Conservation (phyloP, 2,329 filamentous ascomycete species). For the Hypoxylon sp. region DNA sequence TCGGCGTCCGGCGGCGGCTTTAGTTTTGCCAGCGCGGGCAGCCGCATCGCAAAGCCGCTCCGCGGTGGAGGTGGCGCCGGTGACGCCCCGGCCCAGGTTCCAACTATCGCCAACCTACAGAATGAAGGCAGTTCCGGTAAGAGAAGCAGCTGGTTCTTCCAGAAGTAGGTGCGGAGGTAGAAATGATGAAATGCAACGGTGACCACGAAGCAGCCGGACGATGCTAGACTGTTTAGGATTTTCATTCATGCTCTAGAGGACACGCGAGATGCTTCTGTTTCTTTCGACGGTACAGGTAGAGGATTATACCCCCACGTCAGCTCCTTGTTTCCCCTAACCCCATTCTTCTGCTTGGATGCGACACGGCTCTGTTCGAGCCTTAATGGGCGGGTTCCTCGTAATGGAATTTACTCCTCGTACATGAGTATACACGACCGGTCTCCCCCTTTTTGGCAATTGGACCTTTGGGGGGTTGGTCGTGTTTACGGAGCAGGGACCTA, state of each 20-base stretch:
- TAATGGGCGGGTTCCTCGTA: constrained; percentile 15
- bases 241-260: constrained; percentile 36
- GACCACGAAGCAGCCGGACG: constrained; percentile 28
- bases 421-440: constrained; percentile 10
- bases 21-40: constrained; percentile 76
- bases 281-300: constrained; percentile 43
- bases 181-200: constrained; percentile 25
- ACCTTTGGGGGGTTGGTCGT: constrained; percentile 9
- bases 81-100: constrained; percentile 63
- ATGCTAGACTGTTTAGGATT: constrained; percentile 37
- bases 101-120: constrained; percentile 71
- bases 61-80: constrained; percentile 72
- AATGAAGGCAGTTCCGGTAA: constrained; percentile 71
- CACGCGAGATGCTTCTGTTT: constrained; percentile 34
- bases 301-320: constrained; percentile 44
- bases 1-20: constrained; percentile 76
- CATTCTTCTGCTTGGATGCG: constrained; percentile 23
- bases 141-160: constrained; percentile 82
- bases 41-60: constrained; percentile 78
- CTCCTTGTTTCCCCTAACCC: constrained; percentile 27
- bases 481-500: not conserved
- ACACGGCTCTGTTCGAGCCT: constrained; percentile 21
- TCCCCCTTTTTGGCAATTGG: constrained; percentile 3
- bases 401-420: constrained; percentile 15
- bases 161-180: constrained; percentile 61